Conservation (phyloP, 345 rosid genomes). For the Clausena lansium region DNA sequence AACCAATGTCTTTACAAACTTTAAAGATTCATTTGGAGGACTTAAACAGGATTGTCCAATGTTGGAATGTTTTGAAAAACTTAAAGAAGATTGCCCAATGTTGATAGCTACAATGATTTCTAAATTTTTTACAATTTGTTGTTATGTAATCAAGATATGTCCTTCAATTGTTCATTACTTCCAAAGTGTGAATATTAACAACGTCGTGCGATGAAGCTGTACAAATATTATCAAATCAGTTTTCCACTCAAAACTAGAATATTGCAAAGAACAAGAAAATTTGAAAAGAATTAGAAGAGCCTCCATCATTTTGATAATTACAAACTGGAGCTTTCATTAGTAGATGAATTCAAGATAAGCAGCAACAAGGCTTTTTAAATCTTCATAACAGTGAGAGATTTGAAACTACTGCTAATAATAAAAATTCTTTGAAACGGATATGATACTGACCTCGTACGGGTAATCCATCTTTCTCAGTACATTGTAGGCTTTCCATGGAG, state of each 20-base stretch:
- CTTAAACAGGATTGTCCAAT: background rate
- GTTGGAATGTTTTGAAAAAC: background rate
- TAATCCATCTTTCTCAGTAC: conserved; percentile 86
- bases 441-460: conserved; percentile 74
- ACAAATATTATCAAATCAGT: background rate
- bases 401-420: background rate
- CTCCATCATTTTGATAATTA: conserved; percentile 5
- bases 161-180: background rate
- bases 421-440: background rate
- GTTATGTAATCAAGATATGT: background rate
- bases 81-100: background rate
- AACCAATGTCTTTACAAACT: background rate
- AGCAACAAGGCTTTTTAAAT: background rate
- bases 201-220: background rate
- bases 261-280: background rate
- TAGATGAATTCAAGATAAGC: background rate
- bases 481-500: conserved; percentile 89
- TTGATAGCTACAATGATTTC: background rate
- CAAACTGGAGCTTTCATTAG: background rate
- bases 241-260: background rate
- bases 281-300: background rate
- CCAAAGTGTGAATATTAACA: background rate
- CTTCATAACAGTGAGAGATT: conserved; percentile 5
- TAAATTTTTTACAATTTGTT: background rate
- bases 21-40: background rate